Evolutionary conservation across 2,329 filamentous ascomycete species (phyloP).

Genomic region (Thielaviopsis musarum): DNA sequence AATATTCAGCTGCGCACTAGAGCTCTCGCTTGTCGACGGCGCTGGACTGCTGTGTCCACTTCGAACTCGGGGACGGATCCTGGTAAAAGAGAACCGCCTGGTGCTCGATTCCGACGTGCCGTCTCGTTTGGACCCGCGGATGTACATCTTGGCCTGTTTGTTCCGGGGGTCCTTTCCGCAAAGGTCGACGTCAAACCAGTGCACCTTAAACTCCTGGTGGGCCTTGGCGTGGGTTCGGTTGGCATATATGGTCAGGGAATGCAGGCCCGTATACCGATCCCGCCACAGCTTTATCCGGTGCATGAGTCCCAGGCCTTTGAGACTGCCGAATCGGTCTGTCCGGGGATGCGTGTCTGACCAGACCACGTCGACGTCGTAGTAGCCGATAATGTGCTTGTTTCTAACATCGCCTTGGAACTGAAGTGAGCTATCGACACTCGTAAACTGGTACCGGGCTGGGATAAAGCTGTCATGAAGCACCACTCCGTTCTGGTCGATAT

Average conservation of each 20-base stretch:
- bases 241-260: constrained; percentile 31
- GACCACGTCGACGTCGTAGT: constrained; percentile 34
- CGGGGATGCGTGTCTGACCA: constrained; percentile 34
- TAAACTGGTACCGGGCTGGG: constrained; percentile 34
- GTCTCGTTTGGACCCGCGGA: constrained; percentile 23
- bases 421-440: constrained; percentile 28
- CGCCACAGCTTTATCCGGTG: constrained; percentile 36
- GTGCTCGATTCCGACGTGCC: constrained; percentile 22
- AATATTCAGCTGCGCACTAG: constrained; percentile 14
- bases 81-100: constrained; percentile 27
- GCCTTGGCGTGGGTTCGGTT: constrained; percentile 26
- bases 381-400: constrained; percentile 30
- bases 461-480: constrained; percentile 31
- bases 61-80: constrained; percentile 24
- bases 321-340: constrained; percentile 32
- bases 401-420: constrained; percentile 34
- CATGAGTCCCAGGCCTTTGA: constrained; percentile 33
- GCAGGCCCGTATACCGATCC: constrained; percentile 29
- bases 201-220: constrained; percentile 31
- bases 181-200: constrained; percentile 30
- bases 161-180: constrained; percentile 29
- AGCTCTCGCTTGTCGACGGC: constrained; percentile 13
- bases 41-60: constrained; percentile 16
- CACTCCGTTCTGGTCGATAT: constrained; percentile 28
- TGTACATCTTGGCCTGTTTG: constrained; percentile 28